Evolutionary conservation across 306 rosid genomes (phyloP).

Genomic region (Gleditsia sinensis): DNA sequence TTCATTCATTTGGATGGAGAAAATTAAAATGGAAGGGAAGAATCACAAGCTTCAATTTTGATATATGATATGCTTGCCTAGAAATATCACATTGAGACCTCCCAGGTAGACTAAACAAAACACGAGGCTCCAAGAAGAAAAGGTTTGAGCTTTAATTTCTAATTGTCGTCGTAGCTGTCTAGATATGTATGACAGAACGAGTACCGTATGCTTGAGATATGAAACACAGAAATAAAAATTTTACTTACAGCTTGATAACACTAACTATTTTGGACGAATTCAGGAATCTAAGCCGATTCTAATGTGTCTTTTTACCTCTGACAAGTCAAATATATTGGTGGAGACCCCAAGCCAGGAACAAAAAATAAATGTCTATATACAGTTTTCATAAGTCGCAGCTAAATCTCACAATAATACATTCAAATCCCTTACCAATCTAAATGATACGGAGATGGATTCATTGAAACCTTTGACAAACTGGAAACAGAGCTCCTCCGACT

Average conservation of each 20-base stretch:
- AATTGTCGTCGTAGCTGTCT: neutral
- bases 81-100: neutral
- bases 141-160: neutral
- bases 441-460: slow-evolving; percentile 56
- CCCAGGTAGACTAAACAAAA: neutral
- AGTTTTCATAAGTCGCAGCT: slow-evolving; percentile 2
- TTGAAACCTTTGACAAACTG: slow-evolving; percentile 50
- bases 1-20: neutral
- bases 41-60: neutral
- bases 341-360: neutral
- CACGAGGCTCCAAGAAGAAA: neutral
- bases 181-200: neutral
- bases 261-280: neutral
- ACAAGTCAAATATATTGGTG: neutral
- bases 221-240: neutral
- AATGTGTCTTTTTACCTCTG: neutral
- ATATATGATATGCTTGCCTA: neutral
- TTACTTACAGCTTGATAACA: neutral
- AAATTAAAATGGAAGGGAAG: neutral
- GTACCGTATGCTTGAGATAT: neutral
- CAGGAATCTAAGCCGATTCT: neutral
- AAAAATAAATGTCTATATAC: neutral
- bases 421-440: slow-evolving; percentile 62
- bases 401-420: neutral
- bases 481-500: slow-evolving; percentile 68